Conservation (phyloP, 345 rosid species). For the Noccaea caerulescens region DNA sequence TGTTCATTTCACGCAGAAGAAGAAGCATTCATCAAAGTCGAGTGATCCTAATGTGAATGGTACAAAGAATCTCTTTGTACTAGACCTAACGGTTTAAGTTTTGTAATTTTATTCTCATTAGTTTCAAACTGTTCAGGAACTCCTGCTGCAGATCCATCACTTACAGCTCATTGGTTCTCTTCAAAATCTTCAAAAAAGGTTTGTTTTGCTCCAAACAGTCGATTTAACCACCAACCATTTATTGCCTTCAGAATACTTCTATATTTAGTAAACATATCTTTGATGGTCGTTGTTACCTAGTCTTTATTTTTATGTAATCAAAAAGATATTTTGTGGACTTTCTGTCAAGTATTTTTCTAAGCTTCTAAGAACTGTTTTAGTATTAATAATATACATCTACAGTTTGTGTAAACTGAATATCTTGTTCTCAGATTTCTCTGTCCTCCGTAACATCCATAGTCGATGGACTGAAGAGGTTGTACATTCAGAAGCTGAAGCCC, state of each 20-base stretch:
- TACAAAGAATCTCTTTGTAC: conserved; percentile 40
- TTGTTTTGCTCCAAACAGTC: conserved; percentile 21
- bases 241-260: conserved; percentile 4
- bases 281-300: conserved; percentile 3
- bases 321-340: conserved; percentile 8
- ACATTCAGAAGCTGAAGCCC: conserved; percentile 90
- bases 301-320: not conserved
- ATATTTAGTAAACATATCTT: not conserved
- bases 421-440: conserved; percentile 59
- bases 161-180: conserved; percentile 79
- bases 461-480: conserved; percentile 90
- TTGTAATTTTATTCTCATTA: conserved; percentile 29
- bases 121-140: conserved; percentile 52
- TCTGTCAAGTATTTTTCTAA: conserved; percentile 1
- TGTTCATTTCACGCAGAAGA: conserved; percentile 51
- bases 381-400: not conserved
- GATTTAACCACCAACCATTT: conserved; percentile 18
- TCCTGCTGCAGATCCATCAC: conserved; percentile 51
- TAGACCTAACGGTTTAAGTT: conserved; percentile 11
- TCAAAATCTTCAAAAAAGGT: conserved; percentile 88
- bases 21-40: conserved; percentile 57
- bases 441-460: conserved; percentile 88
- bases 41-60: conserved; percentile 60
- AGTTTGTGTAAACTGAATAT: conserved; percentile 27
- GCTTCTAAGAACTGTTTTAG: not conserved